Evolutionary conservation across 1,284 basidiomycete genomes (phyloP).

Genomic region (Singerocomus inundabilis): DNA sequence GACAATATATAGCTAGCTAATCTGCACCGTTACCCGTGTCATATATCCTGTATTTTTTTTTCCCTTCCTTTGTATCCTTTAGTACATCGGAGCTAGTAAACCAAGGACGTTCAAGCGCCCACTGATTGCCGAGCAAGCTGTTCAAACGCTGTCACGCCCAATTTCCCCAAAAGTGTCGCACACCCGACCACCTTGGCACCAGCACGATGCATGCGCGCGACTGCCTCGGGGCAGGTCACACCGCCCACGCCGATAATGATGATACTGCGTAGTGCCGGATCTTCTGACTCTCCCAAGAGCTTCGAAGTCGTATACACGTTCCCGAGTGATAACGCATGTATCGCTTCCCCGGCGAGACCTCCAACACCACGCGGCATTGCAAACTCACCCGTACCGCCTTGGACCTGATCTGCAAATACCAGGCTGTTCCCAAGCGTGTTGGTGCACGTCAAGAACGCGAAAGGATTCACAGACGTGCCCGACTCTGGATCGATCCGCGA

Average conservation of each 20-base stretch:
- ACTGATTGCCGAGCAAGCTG: slow-evolving; percentile 33
- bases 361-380: slow-evolving; percentile 64
- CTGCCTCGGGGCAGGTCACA: slow-evolving; percentile 59
- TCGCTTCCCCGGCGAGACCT: slow-evolving; percentile 71
- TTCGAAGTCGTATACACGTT: slow-evolving; percentile 63
- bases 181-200: slow-evolving; percentile 72
- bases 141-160: slow-evolving; percentile 67
- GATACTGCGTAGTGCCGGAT: slow-evolving; percentile 46
- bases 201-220: slow-evolving; percentile 61
- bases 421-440: slow-evolving; percentile 75
- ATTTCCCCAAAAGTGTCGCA: slow-evolving; percentile 68
- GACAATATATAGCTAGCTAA: slow-evolving; percentile 20
- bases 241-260: slow-evolving; percentile 75
- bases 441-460: slow-evolving; percentile 70
- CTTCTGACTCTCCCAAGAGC: slow-evolving; percentile 45
- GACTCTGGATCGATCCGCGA: slow-evolving; percentile 21
- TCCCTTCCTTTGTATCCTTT: slow-evolving; percentile 17
- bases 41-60: slow-evolving; percentile 25
- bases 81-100: slow-evolving; percentile 7
- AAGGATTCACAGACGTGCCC: slow-evolving; percentile 34
- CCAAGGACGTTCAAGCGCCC: slow-evolving; percentile 8
- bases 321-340: slow-evolving; percentile 73
- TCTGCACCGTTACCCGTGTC: slow-evolving; percentile 5
- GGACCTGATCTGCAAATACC: slow-evolving; percentile 55
- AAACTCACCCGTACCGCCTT: slow-evolving; percentile 31